Percentiles rank a stretch among this genome's conserved stretches.
Evolutionary conservation across 2,329 filamentous ascomycete species (phyloP).

Genomic region (Lasiodiplodia sp.): DNA sequence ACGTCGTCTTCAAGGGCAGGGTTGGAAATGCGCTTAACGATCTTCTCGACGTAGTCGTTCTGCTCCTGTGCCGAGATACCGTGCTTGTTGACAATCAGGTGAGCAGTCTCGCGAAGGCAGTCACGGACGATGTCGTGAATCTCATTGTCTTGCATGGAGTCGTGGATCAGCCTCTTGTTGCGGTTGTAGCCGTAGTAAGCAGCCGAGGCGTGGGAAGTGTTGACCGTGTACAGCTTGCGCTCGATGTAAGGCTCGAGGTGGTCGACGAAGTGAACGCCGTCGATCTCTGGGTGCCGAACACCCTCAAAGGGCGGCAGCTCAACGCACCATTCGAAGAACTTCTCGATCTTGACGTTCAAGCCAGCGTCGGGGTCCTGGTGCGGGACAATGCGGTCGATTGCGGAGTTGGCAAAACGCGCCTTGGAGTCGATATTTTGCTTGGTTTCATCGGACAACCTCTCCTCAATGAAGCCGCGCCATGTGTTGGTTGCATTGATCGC

Average conservation of each 20-base stretch:
- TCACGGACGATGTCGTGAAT: slow-evolving; percentile 82
- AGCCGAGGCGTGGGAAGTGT: slow-evolving; percentile 94
- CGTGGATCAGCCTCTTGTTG: slow-evolving; percentile 86
- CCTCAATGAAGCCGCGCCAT: slow-evolving; percentile 79
- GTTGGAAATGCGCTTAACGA: slow-evolving; percentile 92
- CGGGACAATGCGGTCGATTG: slow-evolving; percentile 97
- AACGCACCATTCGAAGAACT: slow-evolving; percentile 99
- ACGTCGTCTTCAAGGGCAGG: slow-evolving; percentile 90
- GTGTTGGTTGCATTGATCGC: slow-evolving; percentile 93
- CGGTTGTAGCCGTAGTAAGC: slow-evolving; percentile 93
- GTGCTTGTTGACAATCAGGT: slow-evolving; percentile 87
- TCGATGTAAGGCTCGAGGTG: slow-evolving; percentile 95
- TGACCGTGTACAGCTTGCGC: slow-evolving; percentile 99
- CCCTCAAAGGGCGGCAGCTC: slow-evolving; percentile 82
- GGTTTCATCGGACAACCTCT: slow-evolving; percentile 74
- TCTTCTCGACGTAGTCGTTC: slow-evolving; percentile 86
- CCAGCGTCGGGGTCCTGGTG: slow-evolving; percentile 82
- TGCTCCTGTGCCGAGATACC: slow-evolving; percentile 78
- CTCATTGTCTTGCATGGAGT: slow-evolving; percentile 80
- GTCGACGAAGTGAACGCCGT: slow-evolving; percentile 92
- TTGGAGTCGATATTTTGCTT: slow-evolving; percentile 70
- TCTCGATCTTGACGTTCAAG: slow-evolving; percentile 93
- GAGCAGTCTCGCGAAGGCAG: slow-evolving; percentile 84
- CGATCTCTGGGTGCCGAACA: slow-evolving; percentile 73
- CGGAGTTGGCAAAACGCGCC: slow-evolving; percentile 94